Percentiles rank a stretch among this genome's conserved stretches.
These are phyloP conservation scores for Tylopilus orsonianus DNA, from an alignment of 1,284 basidiomycete species.

Conservation along the genomic window DNA sequence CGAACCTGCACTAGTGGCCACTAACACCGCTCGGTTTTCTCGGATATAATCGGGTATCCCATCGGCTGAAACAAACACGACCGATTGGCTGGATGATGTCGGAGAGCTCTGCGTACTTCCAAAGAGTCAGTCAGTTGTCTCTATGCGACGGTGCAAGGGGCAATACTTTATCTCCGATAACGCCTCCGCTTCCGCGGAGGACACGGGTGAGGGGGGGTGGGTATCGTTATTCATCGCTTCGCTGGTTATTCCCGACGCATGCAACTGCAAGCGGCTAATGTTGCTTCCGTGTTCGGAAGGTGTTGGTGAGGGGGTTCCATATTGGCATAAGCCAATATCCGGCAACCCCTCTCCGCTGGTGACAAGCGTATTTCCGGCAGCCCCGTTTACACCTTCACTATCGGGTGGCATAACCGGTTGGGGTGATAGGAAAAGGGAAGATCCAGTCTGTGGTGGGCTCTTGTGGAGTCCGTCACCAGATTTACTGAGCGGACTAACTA, in stretches of 20 bases:
- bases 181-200: slow-evolving; percentile 15
- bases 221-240: slow-evolving; percentile 5
- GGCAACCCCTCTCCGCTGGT: not conserved
- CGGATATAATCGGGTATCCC: slow-evolving; percentile 32
- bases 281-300: slow-evolving; percentile 33
- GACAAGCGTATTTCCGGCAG: not conserved
- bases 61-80: slow-evolving; percentile 33
- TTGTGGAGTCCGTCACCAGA: not conserved
- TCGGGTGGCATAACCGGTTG: slow-evolving; percentile 1
- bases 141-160: not conserved
- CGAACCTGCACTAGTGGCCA: slow-evolving; percentile 31
- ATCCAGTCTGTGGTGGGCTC: slow-evolving; percentile 1
- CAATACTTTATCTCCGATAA: slow-evolving; percentile 23
- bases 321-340: not conserved
- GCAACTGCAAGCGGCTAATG: slow-evolving; percentile 2
- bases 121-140: not conserved
- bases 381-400: not conserved
- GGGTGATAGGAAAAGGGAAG: slow-evolving; percentile 1
- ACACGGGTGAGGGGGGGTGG: slow-evolving; percentile 11
- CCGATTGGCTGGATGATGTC: slow-evolving; percentile 21
- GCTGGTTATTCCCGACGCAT: slow-evolving; percentile 1
- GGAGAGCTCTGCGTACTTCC: slow-evolving; percentile 14
- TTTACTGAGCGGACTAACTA: not conserved
- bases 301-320: slow-evolving; percentile 25
- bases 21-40: slow-evolving; percentile 33